Base-by-base conservation (phyloP, 176 grass and related monocot species). In the Avena atlantica region DNA sequence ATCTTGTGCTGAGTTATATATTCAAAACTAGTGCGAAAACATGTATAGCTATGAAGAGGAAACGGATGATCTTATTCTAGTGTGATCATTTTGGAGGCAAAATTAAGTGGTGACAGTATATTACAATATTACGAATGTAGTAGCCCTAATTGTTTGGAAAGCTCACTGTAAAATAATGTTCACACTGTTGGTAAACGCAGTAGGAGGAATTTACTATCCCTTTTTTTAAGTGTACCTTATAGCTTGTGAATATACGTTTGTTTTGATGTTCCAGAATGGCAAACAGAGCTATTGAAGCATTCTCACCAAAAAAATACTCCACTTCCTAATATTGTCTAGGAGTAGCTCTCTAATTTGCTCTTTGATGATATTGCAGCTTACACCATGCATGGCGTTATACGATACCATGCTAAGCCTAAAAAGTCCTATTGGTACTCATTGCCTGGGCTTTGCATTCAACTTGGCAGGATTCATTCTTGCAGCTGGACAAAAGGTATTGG, bases 401-500 rank as follows among this genome's bases (percentile, higher is more conserved):
- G 96, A 98, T 84, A 94, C 97, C 27, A 98, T 98, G 87, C 86
- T 91, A 91, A 94, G 88, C 80, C 86, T 98, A 29, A 94, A 92
- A 57, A 93, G 92, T 74, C 59, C 90, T 61, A 93, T 98, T 59
- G 85, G 78, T 36, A 98, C 97, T 10, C 93, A 92, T 11, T 98
- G 97, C 84, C 79, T 98, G 70, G 97, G 97, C 17, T 92, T 90
- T 91, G 97, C 97, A 85, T 96, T 87, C 90, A 91, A 98, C 85
- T 66, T 98, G 66, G 87, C 97, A 80, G 93, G 87, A 80, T 98
- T 96, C 86, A 88, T 98, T 91, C 92, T 98, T 81, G 93, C 97
- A 69, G 97, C 97, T 74, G 97, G 97, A 78, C 91, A 96, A 49
- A 98, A 96, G 93, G 96, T 96, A 81, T 45, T 67, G 10, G 44